These are phyloP conservation scores for Cicer yamashitae DNA, from an alignment of 306 rosid genomes.

Conservation along the genomic window DNA sequence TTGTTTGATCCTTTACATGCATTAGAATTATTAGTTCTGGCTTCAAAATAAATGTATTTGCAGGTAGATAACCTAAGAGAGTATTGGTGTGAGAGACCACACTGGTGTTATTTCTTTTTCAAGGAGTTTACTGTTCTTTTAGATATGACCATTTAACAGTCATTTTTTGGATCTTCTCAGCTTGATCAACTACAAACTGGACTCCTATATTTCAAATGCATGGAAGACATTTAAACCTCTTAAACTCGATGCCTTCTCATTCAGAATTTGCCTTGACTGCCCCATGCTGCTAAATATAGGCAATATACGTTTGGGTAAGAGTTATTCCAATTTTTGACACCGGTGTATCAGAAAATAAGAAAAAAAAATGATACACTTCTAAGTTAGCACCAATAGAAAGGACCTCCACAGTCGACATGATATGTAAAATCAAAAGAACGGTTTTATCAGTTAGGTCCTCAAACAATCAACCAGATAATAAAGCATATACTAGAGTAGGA, in stretches of 20 bases:
- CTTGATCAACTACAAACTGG: constrained; percentile 1
- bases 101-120: too few relatives aligned
- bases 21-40: not conserved
- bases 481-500: constrained; percentile 6
- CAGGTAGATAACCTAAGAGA: not conserved
- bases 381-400: constrained; percentile 19
- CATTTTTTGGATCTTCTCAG: not conserved
- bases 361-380: constrained; percentile 1
- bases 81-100: too few relatives aligned
- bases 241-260: not conserved
- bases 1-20: not conserved
- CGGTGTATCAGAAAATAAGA: not conserved
- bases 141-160: constrained; percentile 6
- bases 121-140: not conserved
- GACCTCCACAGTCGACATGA: not conserved
- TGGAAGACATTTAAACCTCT: constrained; percentile 12
- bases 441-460: not conserved
- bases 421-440: not conserved
- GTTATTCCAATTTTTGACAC: not conserved
- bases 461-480: constrained; percentile 1
- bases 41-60: constrained; percentile 16
- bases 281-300: constrained; percentile 7
- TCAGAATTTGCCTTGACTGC: not conserved
- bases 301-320: constrained; percentile 8
- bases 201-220: not conserved